Conservation (phyloP, 495 filamentous ascomycete species). For the Amphirosellinia nigrospora region DNA sequence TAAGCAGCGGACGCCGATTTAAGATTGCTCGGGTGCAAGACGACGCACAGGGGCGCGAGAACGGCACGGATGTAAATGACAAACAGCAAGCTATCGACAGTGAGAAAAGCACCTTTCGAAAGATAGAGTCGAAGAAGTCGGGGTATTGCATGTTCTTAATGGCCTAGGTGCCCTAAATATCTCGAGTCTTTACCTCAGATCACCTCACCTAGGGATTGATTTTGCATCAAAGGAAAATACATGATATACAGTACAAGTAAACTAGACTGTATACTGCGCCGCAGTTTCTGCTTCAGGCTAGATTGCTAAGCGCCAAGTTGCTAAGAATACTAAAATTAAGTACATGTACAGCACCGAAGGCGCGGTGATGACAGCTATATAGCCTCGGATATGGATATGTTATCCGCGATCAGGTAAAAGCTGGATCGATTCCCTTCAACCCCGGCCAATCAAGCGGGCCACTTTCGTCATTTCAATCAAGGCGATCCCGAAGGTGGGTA, state of each 20-base stretch:
- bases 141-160: background rate
- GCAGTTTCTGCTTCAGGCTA: background rate
- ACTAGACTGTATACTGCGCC: background rate
- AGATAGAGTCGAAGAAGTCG: background rate
- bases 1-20: background rate
- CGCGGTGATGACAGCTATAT: background rate
- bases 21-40: slow-evolving; percentile 22
- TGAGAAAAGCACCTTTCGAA: background rate
- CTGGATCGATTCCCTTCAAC: slow-evolving; percentile 20
- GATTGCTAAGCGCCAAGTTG: slow-evolving; percentile 2
- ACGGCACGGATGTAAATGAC: background rate
- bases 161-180: too few relatives aligned
- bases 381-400: slow-evolving; percentile 18
- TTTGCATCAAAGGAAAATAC: background rate
- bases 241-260: background rate
- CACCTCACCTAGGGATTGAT: background rate
- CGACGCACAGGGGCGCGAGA: background rate
- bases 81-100: background rate
- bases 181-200: background rate
- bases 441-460: slow-evolving; percentile 19
- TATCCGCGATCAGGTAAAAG: slow-evolving; percentile 23
- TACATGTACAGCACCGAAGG: background rate
- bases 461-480: slow-evolving; percentile 13
- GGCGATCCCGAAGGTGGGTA: background rate
- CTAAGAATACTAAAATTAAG: slow-evolving; percentile 18